These are phyloP conservation scores for Flaveria trinervia DNA, from an alignment of 129 eudicot genomes.

Conservation along the genomic window DNA sequence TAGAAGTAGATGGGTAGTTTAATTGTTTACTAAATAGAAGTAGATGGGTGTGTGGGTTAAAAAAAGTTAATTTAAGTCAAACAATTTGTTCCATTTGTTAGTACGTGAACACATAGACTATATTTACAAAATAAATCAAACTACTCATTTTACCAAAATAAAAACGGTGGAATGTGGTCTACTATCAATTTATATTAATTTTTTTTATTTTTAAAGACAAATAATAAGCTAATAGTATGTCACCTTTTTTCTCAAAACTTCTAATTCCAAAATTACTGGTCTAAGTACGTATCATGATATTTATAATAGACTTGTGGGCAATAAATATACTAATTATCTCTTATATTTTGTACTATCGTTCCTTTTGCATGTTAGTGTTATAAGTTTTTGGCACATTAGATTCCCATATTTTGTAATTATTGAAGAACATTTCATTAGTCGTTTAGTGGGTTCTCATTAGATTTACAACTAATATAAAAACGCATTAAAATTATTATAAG, in stretches of 20 bases:
- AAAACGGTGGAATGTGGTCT: too few relatives aligned
- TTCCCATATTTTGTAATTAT: background rate
- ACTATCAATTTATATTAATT: too few relatives aligned
- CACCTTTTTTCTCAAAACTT: slow-evolving; percentile 4
- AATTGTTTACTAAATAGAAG: too few relatives aligned
- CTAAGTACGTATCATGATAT: background rate
- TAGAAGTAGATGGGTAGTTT: too few relatives aligned
- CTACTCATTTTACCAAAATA: too few relatives aligned
- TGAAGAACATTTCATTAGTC: background rate
- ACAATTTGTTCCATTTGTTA: too few relatives aligned
- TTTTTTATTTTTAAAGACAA: too few relatives aligned
- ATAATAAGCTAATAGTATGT: background rate
- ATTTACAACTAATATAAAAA: background rate
- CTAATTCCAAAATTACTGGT: background rate
- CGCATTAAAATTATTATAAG: background rate
- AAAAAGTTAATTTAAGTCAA: too few relatives aligned
- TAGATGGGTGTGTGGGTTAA: too few relatives aligned
- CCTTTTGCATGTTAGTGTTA: background rate
- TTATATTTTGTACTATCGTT: background rate
- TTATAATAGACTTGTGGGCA: background rate
- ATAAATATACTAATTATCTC: background rate
- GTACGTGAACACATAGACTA: too few relatives aligned
- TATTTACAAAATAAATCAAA: too few relatives aligned
- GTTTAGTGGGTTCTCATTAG: background rate
- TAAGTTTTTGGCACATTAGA: background rate